A percentile compares a stretch with the other conserved stretches of the same genome.
Conservation (phyloP, 2,329 filamentous ascomycete genomes). For the Penicillium janthinellum region DNA sequence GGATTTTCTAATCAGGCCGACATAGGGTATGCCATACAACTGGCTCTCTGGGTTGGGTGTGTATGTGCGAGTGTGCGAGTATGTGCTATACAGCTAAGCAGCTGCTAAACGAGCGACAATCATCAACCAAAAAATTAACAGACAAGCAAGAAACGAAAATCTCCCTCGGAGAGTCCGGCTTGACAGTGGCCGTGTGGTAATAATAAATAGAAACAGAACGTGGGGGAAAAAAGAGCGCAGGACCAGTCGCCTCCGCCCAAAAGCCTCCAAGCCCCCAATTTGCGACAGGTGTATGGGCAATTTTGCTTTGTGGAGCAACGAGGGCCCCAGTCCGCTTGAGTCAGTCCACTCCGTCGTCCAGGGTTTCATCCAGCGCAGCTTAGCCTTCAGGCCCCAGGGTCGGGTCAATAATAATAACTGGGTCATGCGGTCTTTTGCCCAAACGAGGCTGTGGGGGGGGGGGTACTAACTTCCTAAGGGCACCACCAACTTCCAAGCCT, state of each 20-base stretch:
- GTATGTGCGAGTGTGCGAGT: not conserved
- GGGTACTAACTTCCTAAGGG: not conserved
- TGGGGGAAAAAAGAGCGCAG: conserved; percentile 8
- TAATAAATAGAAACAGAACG: conserved; percentile 13
- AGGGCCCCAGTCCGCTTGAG: no score
- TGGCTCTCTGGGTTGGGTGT: not conserved
- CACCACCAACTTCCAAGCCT: not conserved
- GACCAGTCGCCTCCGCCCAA: conserved; percentile 7
- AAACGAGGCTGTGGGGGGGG: conserved; percentile 9
- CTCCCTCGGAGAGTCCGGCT: not conserved
- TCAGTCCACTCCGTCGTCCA: not conserved
- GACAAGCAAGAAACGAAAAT: not conserved
- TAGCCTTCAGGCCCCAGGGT: not conserved
- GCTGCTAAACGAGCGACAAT: not conserved
- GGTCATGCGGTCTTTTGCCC: conserved; percentile 16
- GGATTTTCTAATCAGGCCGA: not conserved
- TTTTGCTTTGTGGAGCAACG: no score
- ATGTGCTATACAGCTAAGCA: not conserved
- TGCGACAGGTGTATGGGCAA: no score
- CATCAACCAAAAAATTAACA: not conserved
- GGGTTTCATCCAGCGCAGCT: conserved; percentile 8
- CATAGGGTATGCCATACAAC: conserved; percentile 3
- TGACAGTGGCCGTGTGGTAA: not conserved
- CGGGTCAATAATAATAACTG: not conserved
- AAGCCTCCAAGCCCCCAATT: not conserved